These are phyloP conservation scores for Phaeosphaeria sp. DNA, from an alignment of 2,329 filamentous ascomycete genomes.

Conservation along the genomic window DNA sequence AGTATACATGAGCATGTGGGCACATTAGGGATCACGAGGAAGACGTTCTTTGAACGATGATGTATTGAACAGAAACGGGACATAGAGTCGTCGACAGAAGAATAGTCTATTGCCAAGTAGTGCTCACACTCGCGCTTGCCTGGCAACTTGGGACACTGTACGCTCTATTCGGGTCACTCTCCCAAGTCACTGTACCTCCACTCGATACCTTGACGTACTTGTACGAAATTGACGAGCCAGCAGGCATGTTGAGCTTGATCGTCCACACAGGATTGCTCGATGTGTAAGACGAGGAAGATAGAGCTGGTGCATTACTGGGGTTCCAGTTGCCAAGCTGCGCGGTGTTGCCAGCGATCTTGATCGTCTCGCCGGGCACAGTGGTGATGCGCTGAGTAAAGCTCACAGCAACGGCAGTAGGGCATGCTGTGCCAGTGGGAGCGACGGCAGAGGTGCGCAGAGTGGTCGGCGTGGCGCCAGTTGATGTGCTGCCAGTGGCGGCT, in stretches of 20 bases:
- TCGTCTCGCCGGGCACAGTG: slow-evolving; percentile 58
- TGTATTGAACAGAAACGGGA: background rate
- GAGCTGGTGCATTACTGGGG: slow-evolving; percentile 45
- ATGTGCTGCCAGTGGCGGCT: slow-evolving; percentile 19
- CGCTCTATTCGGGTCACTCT: slow-evolving; percentile 54
- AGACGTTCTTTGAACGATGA: background rate
- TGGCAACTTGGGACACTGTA: slow-evolving; percentile 43
- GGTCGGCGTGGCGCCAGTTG: slow-evolving; percentile 14
- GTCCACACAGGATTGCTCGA: slow-evolving; percentile 56
- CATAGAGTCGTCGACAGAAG: background rate
- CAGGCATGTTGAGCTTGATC: slow-evolving; percentile 49
- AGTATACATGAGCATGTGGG: background rate
- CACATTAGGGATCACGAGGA: background rate
- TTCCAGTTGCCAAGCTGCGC: slow-evolving; percentile 56
- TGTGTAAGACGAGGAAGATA: slow-evolving; percentile 55
- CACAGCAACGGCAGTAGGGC: slow-evolving; percentile 43
- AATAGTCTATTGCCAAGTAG: slow-evolving; percentile 26
- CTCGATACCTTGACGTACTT: slow-evolving; percentile 56
- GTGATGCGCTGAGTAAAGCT: slow-evolving; percentile 55
- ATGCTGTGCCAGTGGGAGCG: slow-evolving; percentile 25
- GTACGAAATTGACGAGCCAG: slow-evolving; percentile 53
- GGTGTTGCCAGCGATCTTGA: slow-evolving; percentile 55
- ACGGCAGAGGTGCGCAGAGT: slow-evolving; percentile 17
- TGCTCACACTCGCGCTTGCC: slow-evolving; percentile 30
- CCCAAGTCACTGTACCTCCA: slow-evolving; percentile 55